Evolutionary conservation across 768 basidiomycete species (phyloP).

Genomic region (Heimioporus sp.): DNA sequence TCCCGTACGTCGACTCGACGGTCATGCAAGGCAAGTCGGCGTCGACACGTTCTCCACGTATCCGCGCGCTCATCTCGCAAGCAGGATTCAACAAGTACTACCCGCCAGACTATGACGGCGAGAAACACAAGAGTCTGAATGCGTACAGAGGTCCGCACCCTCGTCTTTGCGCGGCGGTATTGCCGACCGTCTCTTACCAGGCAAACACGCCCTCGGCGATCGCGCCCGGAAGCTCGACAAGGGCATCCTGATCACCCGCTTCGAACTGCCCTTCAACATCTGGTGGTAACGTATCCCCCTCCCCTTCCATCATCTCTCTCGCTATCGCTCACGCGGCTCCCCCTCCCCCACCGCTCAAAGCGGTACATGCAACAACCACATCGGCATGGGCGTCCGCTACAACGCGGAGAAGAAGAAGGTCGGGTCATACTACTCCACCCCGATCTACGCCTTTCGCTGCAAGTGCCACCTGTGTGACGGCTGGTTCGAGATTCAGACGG

Average conservation of each 20-base stretch:
- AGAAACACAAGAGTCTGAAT: conserved; percentile 71
- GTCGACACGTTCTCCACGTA: not conserved
- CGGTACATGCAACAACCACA: conserved; percentile 91
- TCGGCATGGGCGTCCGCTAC: conserved; percentile 99
- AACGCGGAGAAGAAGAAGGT: conserved; percentile 99
- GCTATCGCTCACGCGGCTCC: not conserved
- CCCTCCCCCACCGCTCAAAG: conserved; percentile 43
- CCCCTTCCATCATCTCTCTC: not conserved
- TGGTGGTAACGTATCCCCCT: conserved; percentile 93
- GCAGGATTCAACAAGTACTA: conserved; percentile 79
- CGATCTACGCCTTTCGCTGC: conserved; percentile 93
- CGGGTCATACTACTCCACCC: conserved; percentile 91
- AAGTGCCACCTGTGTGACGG: conserved; percentile 95
- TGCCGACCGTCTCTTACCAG: conserved; percentile 39
- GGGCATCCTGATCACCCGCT: conserved; percentile 93
- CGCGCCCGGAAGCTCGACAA: conserved; percentile 94
- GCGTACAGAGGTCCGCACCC: conserved; percentile 56
- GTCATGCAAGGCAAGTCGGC: conserved; percentile 43
- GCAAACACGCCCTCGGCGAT: conserved; percentile 92
- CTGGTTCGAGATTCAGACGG: conserved; percentile 99
- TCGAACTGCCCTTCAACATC: conserved; percentile 95
- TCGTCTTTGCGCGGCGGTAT: no score
- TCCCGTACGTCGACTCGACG: no score
- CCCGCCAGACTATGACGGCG: conserved; percentile 72
- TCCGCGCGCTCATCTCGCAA: conserved; percentile 4